Percentiles rank a stretch among this genome's conserved stretches.
These are phyloP conservation scores for Cnidoscolus chayamansa DNA, from an alignment of 441 rosid genomes.

Conservation along the genomic window DNA sequence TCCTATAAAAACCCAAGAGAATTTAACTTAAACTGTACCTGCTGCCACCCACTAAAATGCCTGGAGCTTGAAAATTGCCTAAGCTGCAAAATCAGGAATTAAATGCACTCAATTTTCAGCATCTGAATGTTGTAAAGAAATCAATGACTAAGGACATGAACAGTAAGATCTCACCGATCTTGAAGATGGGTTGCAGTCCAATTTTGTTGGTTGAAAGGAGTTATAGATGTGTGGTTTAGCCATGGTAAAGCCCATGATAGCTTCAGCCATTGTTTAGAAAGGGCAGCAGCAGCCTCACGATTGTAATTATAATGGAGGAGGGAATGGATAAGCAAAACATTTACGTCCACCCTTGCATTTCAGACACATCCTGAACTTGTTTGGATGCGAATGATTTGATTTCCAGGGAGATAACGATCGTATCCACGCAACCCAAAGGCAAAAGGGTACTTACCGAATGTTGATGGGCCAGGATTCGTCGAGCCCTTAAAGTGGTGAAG, in stretches of 20 bases:
- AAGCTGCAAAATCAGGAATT: constrained; percentile 30
- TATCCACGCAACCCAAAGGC: background rate
- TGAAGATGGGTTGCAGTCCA: constrained; percentile 28
- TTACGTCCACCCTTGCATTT: constrained; percentile 35
- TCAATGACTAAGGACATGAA: background rate
- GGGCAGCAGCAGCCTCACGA: background rate
- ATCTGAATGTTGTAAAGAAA: background rate
- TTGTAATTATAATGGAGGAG: background rate
- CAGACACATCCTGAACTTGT: background rate
- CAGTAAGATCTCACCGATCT: constrained; percentile 21
- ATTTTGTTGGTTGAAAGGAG: constrained; percentile 28
- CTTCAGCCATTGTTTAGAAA: constrained; percentile 44
- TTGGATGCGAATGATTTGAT: background rate
- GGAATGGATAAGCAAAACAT: constrained; percentile 46
- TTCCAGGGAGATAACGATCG: background rate
- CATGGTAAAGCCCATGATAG: constrained; percentile 43
- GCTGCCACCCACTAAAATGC: constrained; percentile 28
- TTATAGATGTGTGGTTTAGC: constrained; percentile 30
- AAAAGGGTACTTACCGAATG: no score
- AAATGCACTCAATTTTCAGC: background rate
- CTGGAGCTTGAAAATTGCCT: constrained; percentile 36
- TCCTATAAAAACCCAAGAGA: background rate
- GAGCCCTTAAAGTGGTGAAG: no score
- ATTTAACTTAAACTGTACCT: constrained; percentile 21
- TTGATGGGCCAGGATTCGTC: no score